Conservation (phyloP, 331 rosid genomes). For the Stylosanthes scabra region DNA sequence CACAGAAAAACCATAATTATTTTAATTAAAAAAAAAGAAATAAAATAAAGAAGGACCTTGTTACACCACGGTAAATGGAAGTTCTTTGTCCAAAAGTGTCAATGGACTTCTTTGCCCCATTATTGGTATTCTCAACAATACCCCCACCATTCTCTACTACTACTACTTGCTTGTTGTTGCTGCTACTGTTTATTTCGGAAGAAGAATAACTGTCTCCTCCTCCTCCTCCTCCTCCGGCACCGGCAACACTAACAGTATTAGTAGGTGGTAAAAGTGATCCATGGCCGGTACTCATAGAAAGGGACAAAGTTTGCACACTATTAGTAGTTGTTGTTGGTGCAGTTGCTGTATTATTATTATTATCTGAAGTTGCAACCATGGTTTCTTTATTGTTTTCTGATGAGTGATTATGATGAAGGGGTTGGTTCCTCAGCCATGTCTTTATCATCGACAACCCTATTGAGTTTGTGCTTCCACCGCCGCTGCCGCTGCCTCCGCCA, state of each 20-base stretch:
- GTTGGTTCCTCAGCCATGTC: slow-evolving; percentile 90
- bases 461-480: slow-evolving; percentile 35
- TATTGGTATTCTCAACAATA: slow-evolving; percentile 42
- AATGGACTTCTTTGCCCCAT: slow-evolving; percentile 68
- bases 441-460: slow-evolving; percentile 91
- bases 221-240: too few species aligned
- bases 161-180: slow-evolving; percentile 30
- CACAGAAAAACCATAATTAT: neutral
- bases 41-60: slow-evolving; percentile 58
- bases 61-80: slow-evolving; percentile 96
- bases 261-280: slow-evolving; percentile 52
- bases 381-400: slow-evolving; percentile 34
- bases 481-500: neutral
- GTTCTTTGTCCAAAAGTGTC: slow-evolving; percentile 96
- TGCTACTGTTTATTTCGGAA: slow-evolving; percentile 47
- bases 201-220: slow-evolving; percentile 59
- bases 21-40: neutral
- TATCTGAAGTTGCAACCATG: neutral
- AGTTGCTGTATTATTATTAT: neutral
- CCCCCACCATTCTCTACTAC: neutral
- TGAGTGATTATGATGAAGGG: slow-evolving; percentile 34
- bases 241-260: neutral
- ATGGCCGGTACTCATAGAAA: slow-evolving; percentile 83
- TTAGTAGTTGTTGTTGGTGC: slow-evolving; percentile 11
- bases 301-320: slow-evolving; percentile 64